These are phyloP conservation scores for Pythium dissimile DNA, from an alignment of 352 stramenopile species.

Conservation along the genomic window DNA sequence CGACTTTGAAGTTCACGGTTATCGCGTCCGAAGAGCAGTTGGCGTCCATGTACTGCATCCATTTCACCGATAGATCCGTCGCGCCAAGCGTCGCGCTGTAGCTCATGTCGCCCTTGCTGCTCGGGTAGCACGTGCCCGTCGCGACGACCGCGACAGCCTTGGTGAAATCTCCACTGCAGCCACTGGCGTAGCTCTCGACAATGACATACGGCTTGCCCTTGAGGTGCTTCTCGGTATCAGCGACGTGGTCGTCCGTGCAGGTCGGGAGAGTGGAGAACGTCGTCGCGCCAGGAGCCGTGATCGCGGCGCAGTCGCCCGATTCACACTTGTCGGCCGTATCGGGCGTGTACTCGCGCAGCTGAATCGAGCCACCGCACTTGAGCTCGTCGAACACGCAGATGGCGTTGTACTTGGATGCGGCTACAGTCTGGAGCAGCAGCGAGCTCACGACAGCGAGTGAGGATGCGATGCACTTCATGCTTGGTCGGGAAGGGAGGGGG, in stretches of 20 bases:
- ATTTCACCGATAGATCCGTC: not conserved
- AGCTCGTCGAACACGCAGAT: constrained; percentile 2
- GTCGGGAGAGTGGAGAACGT: not conserved
- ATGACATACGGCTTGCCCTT: constrained; percentile 5
- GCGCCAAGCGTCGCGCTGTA: not conserved
- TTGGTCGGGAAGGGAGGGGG: not conserved
- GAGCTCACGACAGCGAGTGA: not conserved
- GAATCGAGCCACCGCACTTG: constrained; percentile 1
- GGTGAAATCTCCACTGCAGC: not conserved
- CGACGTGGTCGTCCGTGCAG: not conserved
- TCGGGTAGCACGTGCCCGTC: constrained; percentile 1
- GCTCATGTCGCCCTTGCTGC: not conserved
- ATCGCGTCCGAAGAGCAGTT: not conserved
- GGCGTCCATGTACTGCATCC: not conserved
- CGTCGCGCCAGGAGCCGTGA: not conserved
- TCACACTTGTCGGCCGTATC: not conserved
- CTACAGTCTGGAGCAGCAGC: not conserved
- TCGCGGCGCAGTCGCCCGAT: not conserved
- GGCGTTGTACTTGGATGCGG: constrained; percentile 1
- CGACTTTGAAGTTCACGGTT: not conserved
- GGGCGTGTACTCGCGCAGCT: not conserved
- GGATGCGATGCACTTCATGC: not conserved
- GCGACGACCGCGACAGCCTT: constrained; percentile 3
- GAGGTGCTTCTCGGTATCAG: not conserved
- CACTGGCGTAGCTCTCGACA: constrained; percentile 1